Evolutionary conservation across 2,329 filamentous ascomycete species (phyloP), one percentile per base, ranked within the genome.

Genomic region (Pyrenophora tritici-repentis): DNA sequence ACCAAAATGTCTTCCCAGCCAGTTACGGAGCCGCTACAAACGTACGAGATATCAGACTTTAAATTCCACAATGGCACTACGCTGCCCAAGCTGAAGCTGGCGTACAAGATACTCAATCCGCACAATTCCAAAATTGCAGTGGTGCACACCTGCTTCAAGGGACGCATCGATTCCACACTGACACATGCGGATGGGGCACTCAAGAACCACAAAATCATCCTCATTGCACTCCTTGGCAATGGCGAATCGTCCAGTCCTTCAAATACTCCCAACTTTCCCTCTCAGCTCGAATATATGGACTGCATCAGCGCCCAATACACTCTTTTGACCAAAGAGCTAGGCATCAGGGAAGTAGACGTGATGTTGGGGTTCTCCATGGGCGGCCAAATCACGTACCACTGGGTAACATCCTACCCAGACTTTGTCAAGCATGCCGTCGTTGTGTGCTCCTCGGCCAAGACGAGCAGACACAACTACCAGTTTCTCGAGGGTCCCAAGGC

Each of bases 291-390:
- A 14, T 78, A 82, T 55, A 73, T 73, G 53, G 81, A 84, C 59
- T 82, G 81, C 54, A 76, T 84, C n/a, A 70, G 68, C 0, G 76
- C 81, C 0, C 81, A 84, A 60, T 63, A 81, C 45, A 61, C 66
- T 0, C 73, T 83, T 1, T 73, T 73, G 0, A 62, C 56, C 4
- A 53, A 76, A 37, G 62, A 68, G 3, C 71, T 84, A 0, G 74
- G 74, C 1, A 66, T 83, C 12, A 59, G 62, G 10, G 68, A 74
- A 31, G 70, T 82, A 0, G 73, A 78, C 12, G 75, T 77, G 8
- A 78, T 83, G 26, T 61, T 83, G 2, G 82, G 82, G 1, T 84
- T 82, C 75, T 81, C 78, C 40, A 83, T 84, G 81, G 82, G 81
- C 32, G 82, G 80, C 1, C 78, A 77, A 17, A 77, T 82, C 47